Evolutionary conservation across 2,329 filamentous ascomycete genomes (phyloP).

Genomic region (Penicillium sp.): DNA sequence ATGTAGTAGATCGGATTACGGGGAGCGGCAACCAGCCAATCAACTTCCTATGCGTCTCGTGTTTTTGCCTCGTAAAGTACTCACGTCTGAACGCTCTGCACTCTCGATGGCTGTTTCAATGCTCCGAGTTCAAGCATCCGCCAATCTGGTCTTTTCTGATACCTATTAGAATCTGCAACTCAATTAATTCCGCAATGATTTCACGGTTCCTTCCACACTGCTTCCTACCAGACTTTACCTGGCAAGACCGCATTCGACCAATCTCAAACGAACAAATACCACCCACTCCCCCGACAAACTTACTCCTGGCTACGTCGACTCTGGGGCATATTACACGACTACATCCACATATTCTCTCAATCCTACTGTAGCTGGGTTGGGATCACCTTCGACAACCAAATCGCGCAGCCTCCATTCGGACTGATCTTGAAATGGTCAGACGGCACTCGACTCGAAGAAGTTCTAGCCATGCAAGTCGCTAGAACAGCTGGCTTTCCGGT

Average conservation of each 20-base stretch:
- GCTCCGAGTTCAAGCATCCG: no score
- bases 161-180: no score
- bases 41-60: no score
- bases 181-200: neutral
- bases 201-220: neutral
- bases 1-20: no score
- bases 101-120: no score
- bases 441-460: slow-evolving; percentile 33
- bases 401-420: slow-evolving; percentile 35
- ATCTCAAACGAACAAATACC: slow-evolving; percentile 19
- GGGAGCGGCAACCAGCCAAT: no score
- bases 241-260: neutral
- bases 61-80: no score
- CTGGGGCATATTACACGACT: slow-evolving; percentile 28
- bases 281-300: slow-evolving; percentile 17
- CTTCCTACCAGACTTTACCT: neutral
- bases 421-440: slow-evolving; percentile 38
- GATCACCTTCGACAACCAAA: slow-evolving; percentile 27
- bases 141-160: no score
- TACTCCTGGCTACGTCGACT: slow-evolving; percentile 17
- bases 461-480: slow-evolving; percentile 31
- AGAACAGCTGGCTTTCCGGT: slow-evolving; percentile 27
- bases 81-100: no score
- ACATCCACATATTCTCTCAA: slow-evolving; percentile 24
- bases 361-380: slow-evolving; percentile 28